These are phyloP conservation scores for Boletus insuetus DNA, from an alignment of 768 basidiomycete species.

Conservation along the genomic window DNA sequence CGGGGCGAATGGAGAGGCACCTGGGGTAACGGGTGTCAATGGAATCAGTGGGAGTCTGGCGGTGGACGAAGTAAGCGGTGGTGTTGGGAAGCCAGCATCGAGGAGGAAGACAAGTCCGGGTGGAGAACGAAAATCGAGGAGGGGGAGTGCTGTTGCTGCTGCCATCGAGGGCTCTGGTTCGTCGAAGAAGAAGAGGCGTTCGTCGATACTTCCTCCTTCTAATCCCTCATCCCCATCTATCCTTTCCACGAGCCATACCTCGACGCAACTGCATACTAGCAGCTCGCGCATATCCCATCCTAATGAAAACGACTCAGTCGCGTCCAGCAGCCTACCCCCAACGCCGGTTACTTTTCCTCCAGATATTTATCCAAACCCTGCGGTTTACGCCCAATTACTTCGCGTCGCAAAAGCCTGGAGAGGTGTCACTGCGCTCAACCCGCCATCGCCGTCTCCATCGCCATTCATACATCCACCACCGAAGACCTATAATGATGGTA, in stretches of 20 bases:
- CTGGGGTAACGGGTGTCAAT: constrained; percentile 19
- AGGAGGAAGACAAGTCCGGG: constrained; percentile 38
- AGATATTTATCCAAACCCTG: constrained; percentile 28
- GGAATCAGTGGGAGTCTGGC: constrained; percentile 10
- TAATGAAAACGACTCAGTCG: constrained; percentile 2
- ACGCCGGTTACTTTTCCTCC: constrained; percentile 38
- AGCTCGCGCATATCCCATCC: constrained; percentile 18
- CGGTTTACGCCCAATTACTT: constrained; percentile 50
- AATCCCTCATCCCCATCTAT: constrained; percentile 20
- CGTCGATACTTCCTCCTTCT: constrained; percentile 33
- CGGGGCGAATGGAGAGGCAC: constrained; percentile 17
- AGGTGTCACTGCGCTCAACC: constrained; percentile 57
- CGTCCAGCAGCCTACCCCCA: constrained; percentile 15
- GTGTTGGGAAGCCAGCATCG: constrained; percentile 25
- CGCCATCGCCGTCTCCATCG: constrained; percentile 17
- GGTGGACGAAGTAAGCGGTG: constrained; percentile 16
- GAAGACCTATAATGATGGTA: constrained; percentile 21
- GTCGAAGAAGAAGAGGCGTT: constrained; percentile 38
- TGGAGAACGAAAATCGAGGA: constrained; percentile 38
- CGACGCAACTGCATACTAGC: constrained; percentile 13
- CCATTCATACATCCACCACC: constrained; percentile 19
- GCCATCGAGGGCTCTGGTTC: constrained; percentile 33
- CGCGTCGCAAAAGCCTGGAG: constrained; percentile 64
- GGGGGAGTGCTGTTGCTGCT: constrained; percentile 34
- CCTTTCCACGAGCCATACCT: constrained; percentile 8